Conservation (phyloP, 306 rosid genomes). For the Comarum palustre region DNA sequence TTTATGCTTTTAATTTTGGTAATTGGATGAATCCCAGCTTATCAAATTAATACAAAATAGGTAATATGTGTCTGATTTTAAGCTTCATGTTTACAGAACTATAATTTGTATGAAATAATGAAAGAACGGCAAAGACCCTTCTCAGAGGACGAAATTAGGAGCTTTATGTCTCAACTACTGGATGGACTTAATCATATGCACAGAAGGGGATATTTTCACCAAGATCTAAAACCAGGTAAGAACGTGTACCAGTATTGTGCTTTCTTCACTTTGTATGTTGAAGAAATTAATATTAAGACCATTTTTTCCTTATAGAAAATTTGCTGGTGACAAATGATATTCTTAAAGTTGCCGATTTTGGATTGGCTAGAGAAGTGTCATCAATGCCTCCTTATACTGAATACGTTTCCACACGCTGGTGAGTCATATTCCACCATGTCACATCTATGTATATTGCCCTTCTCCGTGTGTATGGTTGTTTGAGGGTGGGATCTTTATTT, state of each 20-base stretch:
- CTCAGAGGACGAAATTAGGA: conserved; percentile 65
- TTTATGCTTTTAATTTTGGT: conserved; percentile 13
- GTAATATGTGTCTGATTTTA: conserved; percentile 30
- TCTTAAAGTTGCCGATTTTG: conserved; percentile 84
- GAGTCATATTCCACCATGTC: conserved; percentile 36
- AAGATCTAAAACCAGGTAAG: conserved; percentile 84
- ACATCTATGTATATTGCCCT: not conserved
- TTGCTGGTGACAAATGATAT: conserved; percentile 72
- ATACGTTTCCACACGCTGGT: conserved; percentile 94
- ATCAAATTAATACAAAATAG: conserved; percentile 1
- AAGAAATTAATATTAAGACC: not conserved
- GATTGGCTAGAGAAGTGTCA: conserved; percentile 82
- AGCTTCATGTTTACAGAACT: conserved; percentile 49
- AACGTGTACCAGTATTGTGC: not conserved
- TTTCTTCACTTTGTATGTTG: conserved; percentile 12
- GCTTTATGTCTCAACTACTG: conserved; percentile 65
- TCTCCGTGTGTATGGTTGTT: not conserved
- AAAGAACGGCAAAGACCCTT: conserved; percentile 63
- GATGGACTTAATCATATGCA: conserved; percentile 73
- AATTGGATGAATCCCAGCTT: conserved; percentile 19
- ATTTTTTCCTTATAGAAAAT: conserved; percentile 49
- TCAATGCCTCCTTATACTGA: conserved; percentile 88
- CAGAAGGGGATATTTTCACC: conserved; percentile 69
- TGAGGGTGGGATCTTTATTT: conserved; percentile 32
- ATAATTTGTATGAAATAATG: conserved; percentile 74